Base-by-base conservation (phyloP, 2,329 filamentous ascomycete genomes). In the Hymenoscyphus occultus region DNA sequence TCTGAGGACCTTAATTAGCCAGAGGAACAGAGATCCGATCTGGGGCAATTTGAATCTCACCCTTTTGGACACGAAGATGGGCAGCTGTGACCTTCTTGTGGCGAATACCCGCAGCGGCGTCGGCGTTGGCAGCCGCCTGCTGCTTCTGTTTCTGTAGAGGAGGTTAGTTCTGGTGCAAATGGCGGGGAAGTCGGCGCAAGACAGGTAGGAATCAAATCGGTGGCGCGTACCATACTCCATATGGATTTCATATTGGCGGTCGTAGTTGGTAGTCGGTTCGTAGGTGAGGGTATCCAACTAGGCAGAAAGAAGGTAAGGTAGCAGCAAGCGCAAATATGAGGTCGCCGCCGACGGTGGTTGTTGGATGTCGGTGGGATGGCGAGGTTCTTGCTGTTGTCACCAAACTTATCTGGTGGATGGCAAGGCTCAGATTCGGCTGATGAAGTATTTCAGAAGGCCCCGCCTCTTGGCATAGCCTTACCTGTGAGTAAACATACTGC, bases 41-140 rank as follows among this genome's bases (percentile, higher is more conserved):
- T 13, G 19, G 19, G 48, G 48, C 19, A 54, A 31, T 22, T 54
- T 19, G 19, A 54, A 54, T 12, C 48, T 54, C 19, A 96, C 94
- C 95, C 86, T 97, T 96, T 80, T 98, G 95, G 67, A 97, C 93
- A 67, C 95, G 90, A 69, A 98, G 82, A 80, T 98, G 93, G 63
- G 95, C 95, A 19, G 95, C 92, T 28, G 95, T 98, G 70, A 99
- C 93, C 84, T 97, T 98, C 86, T 97, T 98, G 86, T 97, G 98
- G 83, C 93, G 97, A 63, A 88, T 86, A 16, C 88, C 89, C 0
- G 83, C 86, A 56, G 87, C 83, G 40, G 84, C 86, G 71, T 90
- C 89, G 65, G 91, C 92, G 74, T 93, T 92, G 71, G 93, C 92
- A 74, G 92, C 93, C 80, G 96, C 91, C 81, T 97, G 92, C 83